These are phyloP conservation scores for Cetraspora pellucida DNA, from an alignment of 192 early-diverging fungal species.

Conservation along the genomic window DNA sequence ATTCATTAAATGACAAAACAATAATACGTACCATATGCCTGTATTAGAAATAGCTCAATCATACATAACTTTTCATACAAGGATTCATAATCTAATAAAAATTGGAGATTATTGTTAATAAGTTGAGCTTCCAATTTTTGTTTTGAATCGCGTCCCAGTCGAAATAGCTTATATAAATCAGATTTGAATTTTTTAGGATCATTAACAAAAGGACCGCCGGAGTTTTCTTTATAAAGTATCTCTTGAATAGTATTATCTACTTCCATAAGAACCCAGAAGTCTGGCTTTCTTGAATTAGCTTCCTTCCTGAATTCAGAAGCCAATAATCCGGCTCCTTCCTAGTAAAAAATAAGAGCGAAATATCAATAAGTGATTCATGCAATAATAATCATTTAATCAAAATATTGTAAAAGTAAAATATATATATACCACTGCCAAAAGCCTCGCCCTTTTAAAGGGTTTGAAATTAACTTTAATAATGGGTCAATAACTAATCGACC, in stretches of 20 bases:
- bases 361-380: background rate
- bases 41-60: too few species aligned
- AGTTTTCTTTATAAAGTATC: background rate
- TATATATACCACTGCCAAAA: conserved; percentile 18
- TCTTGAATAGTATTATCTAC: background rate
- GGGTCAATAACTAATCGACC: too few species aligned
- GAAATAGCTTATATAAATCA: background rate
- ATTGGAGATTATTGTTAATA: too few species aligned
- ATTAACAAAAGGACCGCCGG: background rate
- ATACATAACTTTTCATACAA: too few species aligned
- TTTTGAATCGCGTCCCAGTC: background rate
- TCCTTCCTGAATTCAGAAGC: conserved; percentile 2
- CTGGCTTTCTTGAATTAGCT: background rate
- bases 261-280: background rate
- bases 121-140: too few species aligned
- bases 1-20: too few species aligned
- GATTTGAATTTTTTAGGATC: background rate
- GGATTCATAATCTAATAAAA: too few species aligned
- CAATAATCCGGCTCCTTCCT: background rate
- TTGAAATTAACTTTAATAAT: too few species aligned
- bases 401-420: background rate
- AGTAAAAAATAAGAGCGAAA: background rate
- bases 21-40: too few species aligned
- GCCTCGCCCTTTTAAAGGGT: background rate
- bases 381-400: background rate